These are phyloP conservation scores for Microbotryum saponariae DNA, from an alignment of 1,284 basidiomycete species.

Conservation along the genomic window DNA sequence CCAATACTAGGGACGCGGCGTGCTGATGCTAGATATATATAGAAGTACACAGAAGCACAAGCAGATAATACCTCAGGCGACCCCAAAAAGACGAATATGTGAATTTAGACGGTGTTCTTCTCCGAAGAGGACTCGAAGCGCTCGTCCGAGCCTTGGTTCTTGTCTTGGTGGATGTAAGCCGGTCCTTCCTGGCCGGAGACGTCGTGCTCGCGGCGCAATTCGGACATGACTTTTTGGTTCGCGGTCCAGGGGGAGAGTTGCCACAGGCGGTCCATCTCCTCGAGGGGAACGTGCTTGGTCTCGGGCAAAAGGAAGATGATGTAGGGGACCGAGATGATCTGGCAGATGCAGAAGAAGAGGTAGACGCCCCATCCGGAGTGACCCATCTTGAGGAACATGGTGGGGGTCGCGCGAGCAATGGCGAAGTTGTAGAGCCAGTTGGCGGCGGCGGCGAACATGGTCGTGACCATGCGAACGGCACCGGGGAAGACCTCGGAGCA, in stretches of 20 bases:
- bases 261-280: conserved; percentile 33
- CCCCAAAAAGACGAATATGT: no score
- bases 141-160: not conserved
- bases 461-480: conserved; percentile 39
- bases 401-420: conserved; percentile 36
- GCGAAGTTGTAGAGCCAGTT: conserved; percentile 42
- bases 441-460: conserved; percentile 38
- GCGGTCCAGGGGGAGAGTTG: conserved; percentile 11
- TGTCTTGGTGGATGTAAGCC: conserved; percentile 2
- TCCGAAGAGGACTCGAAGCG: not conserved
- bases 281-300: conserved; percentile 28
- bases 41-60: no score
- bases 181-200: not conserved
- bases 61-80: no score
- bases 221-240: conserved; percentile 15
- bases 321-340: conserved; percentile 35
- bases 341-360: conserved; percentile 41
- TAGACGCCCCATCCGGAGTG: conserved; percentile 35
- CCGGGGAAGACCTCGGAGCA: conserved; percentile 42
- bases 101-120: not conserved
- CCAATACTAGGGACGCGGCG: no score
- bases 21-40: no score
- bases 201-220: conserved; percentile 7
- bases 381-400: conserved; percentile 35
- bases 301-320: conserved; percentile 36